Conservation (phyloP, 2,329 filamentous ascomycete genomes). For the Sarocladium strictum region DNA sequence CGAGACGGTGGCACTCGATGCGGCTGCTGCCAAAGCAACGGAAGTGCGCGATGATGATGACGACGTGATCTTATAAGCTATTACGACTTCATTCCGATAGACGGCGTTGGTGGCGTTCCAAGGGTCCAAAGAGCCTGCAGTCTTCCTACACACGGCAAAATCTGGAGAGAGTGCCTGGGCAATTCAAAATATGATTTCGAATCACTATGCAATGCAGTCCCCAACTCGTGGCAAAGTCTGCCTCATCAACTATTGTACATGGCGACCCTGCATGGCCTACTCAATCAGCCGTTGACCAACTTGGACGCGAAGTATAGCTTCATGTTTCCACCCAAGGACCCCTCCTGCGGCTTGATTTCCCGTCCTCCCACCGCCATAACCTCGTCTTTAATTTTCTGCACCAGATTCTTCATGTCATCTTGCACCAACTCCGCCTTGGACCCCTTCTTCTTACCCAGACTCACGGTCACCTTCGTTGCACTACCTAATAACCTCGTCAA, state of each 20-base stretch:
- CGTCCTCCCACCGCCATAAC: slow-evolving; percentile 30
- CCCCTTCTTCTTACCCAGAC: slow-evolving; percentile 61
- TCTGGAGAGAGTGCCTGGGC: neutral
- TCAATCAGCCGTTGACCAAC: slow-evolving; percentile 1
- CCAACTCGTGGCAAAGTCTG: neutral
- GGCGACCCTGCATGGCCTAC: neutral
- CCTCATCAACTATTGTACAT: neutral
- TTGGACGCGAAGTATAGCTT: slow-evolving; percentile 27
- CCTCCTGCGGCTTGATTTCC: slow-evolving; percentile 39
- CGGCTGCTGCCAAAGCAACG: slow-evolving; percentile 8
- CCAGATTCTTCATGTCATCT: slow-evolving; percentile 26
- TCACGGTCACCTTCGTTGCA: slow-evolving; percentile 69
- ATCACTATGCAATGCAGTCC: too few species aligned
- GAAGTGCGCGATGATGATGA: slow-evolving; percentile 21
- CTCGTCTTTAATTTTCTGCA: slow-evolving; percentile 35
- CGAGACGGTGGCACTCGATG: slow-evolving; percentile 8
- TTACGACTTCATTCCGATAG: slow-evolving; percentile 17
- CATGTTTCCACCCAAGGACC: slow-evolving; percentile 28
- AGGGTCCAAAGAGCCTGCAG: slow-evolving; percentile 17
- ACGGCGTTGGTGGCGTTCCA: slow-evolving; percentile 19
- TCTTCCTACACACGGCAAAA: neutral
- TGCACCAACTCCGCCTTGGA: slow-evolving; percentile 55
- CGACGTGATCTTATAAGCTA: slow-evolving; percentile 21
- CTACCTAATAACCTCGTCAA: slow-evolving; percentile 59
- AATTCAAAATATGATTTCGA: too few species aligned